Conservation (phyloP, 2,329 filamentous ascomycete genomes). For the Neofusicoccum parvum region DNA sequence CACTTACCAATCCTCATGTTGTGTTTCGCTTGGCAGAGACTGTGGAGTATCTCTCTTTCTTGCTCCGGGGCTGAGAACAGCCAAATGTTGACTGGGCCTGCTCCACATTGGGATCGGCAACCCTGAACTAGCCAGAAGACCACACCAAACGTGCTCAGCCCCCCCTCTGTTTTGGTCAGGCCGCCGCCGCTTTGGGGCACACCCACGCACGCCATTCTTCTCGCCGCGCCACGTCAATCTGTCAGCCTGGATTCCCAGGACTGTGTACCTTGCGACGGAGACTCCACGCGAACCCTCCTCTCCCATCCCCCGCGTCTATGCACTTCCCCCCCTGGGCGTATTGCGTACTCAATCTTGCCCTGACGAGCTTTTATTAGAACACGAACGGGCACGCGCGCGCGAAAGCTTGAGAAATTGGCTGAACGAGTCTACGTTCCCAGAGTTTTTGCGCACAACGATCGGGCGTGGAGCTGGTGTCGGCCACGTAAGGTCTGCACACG, state of each 20-base stretch:
- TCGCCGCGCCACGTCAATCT: neutral
- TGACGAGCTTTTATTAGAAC: too few relatives aligned
- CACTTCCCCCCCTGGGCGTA: too few relatives aligned
- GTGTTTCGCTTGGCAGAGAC: neutral
- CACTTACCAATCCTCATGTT: neutral
- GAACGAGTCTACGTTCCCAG: too few relatives aligned
- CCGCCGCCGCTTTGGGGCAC: constrained; percentile 15
- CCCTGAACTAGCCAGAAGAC: neutral
- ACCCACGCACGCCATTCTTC: neutral
- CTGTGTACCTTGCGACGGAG: neutral
- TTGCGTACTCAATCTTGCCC: too few relatives aligned
- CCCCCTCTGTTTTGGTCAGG: neutral
- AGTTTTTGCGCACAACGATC: neutral
- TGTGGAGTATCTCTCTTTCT: too few relatives aligned
- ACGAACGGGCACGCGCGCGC: too few relatives aligned
- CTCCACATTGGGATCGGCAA: neutral
- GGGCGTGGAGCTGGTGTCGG: neutral
- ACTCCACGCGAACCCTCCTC: neutral
- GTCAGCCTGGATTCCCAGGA: too few relatives aligned
- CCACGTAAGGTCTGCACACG: neutral
- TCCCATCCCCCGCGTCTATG: too few relatives aligned
- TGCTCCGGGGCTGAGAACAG: neutral
- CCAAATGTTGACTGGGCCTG: neutral
- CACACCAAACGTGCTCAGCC: neutral
- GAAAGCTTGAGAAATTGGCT: too few relatives aligned